phyloP scores from a whole-genome alignment of 371 early-diverging fungal species.

The Phascolomyces articulosus region DNA sequence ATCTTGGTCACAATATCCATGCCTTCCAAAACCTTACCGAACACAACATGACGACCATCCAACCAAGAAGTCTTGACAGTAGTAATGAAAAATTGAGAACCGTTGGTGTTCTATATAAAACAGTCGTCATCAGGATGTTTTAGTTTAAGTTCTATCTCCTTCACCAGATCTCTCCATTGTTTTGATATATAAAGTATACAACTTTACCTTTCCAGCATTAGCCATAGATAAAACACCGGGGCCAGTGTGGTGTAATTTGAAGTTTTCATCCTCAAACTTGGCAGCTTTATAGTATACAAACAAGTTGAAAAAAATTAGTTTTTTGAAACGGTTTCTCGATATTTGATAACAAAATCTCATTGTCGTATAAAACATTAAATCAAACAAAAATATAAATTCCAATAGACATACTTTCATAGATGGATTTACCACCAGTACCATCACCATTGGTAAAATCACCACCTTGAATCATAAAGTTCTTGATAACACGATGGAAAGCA shows the following conservation, averaged over 20 bases:
- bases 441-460: conserved; percentile 83
- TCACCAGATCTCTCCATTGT: too few relatives aligned
- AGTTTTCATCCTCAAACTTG: conserved; percentile 96
- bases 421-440: conserved; percentile 96
- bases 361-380: too few relatives aligned
- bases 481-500: conserved; percentile 91
- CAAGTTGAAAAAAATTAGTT: not conserved
- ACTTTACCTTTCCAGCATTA: conserved; percentile 93
- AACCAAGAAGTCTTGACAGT: conserved; percentile 80
- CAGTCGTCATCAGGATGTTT: too few relatives aligned
- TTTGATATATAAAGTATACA: too few relatives aligned
- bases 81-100: conserved; percentile 98
- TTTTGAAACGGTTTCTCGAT: not conserved
- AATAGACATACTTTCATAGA: conserved; percentile 68
- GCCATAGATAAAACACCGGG: conserved; percentile 94
- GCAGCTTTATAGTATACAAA: conserved; percentile 45
- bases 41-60: conserved; percentile 90
- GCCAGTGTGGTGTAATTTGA: conserved; percentile 81
- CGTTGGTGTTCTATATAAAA: conserved; percentile 95
- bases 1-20: conserved; percentile 73
- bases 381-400: not conserved
- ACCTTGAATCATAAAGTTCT: conserved; percentile 87
- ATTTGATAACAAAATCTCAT: not conserved
- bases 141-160: too few relatives aligned
- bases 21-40: conserved; percentile 86